These are phyloP conservation scores for Neopestalotiopsis sp. DNA, from an alignment of 2,329 filamentous ascomycete species.

Conservation along the genomic window DNA sequence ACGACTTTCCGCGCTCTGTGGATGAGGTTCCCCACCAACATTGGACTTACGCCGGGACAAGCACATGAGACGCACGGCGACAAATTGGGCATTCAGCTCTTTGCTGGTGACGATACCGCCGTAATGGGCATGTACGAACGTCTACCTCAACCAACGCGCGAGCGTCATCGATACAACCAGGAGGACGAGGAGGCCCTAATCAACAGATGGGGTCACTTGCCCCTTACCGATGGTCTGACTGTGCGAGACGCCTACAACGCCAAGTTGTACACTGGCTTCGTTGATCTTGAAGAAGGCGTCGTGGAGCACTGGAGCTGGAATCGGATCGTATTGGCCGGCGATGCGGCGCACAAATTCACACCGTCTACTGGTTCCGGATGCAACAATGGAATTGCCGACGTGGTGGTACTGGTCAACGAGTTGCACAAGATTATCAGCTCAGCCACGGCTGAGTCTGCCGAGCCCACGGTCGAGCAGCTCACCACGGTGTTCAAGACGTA, in stretches of 20 bases:
- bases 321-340: conserved; percentile 14
- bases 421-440: conserved; percentile 20
- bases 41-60: conserved; percentile 27
- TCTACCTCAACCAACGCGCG: conserved; percentile 30
- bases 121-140: conserved; percentile 41
- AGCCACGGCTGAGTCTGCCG: neutral
- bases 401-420: conserved; percentile 32
- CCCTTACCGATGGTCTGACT: conserved; percentile 21
- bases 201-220: conserved; percentile 32
- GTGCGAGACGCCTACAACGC: conserved; percentile 23
- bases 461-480: neutral
- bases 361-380: conserved; percentile 38
- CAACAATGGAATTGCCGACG: conserved; percentile 36
- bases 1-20: conserved; percentile 40
- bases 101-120: conserved; percentile 32
- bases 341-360: conserved; percentile 38
- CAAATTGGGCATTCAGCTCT: conserved; percentile 32
- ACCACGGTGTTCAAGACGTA: conserved; percentile 6
- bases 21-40: conserved; percentile 34
- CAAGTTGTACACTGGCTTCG: neutral
- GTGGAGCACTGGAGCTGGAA: conserved; percentile 18
- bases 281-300: conserved; percentile 14
- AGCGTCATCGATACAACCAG: conserved; percentile 30
- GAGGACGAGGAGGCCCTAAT: conserved; percentile 33
- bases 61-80: conserved; percentile 37